Evolutionary conservation across 2,329 filamentous ascomycete genomes (phyloP).

Genomic region (Scopulariopsis brevicaulis): DNA sequence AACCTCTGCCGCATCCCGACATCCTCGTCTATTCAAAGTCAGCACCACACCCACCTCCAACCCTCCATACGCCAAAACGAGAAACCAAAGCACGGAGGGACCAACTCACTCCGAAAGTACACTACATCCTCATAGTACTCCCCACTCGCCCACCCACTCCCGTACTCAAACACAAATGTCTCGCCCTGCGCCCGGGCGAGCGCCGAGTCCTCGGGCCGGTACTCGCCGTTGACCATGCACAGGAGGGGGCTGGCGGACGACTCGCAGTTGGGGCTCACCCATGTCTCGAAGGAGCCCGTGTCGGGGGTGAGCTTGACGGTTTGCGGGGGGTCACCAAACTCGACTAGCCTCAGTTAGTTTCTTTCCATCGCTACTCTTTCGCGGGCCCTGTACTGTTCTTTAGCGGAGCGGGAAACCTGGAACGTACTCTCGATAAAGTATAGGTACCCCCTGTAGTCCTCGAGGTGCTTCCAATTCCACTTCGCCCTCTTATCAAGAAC

Average conservation of each 20-base stretch:
- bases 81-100: neutral
- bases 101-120: constrained; percentile 3
- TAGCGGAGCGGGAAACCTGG: neutral
- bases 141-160: constrained; percentile 1
- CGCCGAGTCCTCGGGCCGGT: neutral
- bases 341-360: constrained; percentile 16
- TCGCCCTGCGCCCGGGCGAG: neutral
- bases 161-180: constrained; percentile 1
- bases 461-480: constrained; percentile 5
- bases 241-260: neutral
- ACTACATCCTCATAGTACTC: constrained; percentile 2
- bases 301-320: constrained; percentile 43
- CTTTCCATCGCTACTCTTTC: neutral
- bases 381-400: neutral
- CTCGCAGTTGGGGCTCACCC: constrained; percentile 28
- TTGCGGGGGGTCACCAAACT: constrained; percentile 48
- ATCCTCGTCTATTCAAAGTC: neutral
- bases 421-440: constrained; percentile 4
- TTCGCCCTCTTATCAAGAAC: neutral
- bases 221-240: constrained; percentile 2
- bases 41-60: neutral
- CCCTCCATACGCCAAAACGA: neutral
- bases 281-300: constrained; percentile 53
- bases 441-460: constrained; percentile 4
- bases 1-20: constrained; percentile 13